Base-by-base conservation (phyloP, 495 filamentous ascomycete genomes). In the Trichoderma reesei region DNA sequence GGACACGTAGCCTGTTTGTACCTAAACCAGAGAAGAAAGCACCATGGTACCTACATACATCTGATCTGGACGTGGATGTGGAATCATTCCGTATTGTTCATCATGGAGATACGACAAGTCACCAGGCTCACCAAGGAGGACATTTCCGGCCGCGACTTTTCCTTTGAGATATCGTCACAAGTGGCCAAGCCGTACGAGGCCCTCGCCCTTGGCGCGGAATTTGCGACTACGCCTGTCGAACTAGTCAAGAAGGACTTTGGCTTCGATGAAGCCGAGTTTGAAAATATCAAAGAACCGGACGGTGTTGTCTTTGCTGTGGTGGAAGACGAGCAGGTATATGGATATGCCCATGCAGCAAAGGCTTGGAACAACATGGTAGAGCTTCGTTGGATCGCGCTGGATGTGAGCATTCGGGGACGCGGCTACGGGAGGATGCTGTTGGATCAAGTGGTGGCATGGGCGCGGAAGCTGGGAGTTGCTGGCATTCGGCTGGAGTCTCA, bases 321-420 rank as follows among this genome's bases (percentile, higher is more conserved):
- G 44, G 44, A 48, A 5, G 44, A 20, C 20, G 44, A 48, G 8
- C 5, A 8, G 14, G 44, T 48, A 5, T 48, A 48, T n/a, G 44
- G 44, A 48, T 48, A 48, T n/a, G 7, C 20, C n/a, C 44, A 48
- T 20, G 44, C 44, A 48, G 14, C 44, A 48, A 26, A 26, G 16
- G n/a, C 44, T 18, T 48, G 44, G 44, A 48, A 48, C n/a, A 48
- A 48, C n/a, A 48, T 48, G 44, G 44, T 48, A 6, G 44, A 48
- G 44, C n/a, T 48, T 20, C 44, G 44, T 4, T 48, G 16, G 16
- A 26, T 48, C n/a, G 44, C 20, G 44, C 44, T 48, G 14, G 44
- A 48, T 48, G 44, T 48, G 44, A 48, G 44, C 44, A 48, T 48
- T 48, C 13, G 44, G 3, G 44, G 44, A 18, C n/a, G 8, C 0